Conservation (phyloP, 1,139 yeast genomes). For the Taphrina pruni region DNA sequence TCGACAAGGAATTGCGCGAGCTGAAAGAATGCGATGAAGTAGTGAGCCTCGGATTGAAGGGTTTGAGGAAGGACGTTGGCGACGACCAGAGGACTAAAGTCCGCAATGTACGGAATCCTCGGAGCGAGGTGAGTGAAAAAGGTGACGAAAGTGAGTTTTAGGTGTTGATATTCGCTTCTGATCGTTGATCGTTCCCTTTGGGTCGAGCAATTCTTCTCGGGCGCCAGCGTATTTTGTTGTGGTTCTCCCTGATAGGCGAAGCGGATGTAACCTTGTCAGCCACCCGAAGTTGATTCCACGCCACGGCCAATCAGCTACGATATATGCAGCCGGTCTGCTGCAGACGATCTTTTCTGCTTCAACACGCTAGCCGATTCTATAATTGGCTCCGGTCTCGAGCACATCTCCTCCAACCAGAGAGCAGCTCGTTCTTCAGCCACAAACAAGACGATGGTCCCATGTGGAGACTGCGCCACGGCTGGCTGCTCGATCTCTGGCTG, state of each 20-base stretch:
- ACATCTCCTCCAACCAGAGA: neutral
- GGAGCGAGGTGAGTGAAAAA: too few relatives aligned
- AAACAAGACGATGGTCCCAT: neutral
- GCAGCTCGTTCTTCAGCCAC: neutral
- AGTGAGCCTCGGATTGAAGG: too few relatives aligned
- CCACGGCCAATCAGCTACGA: neutral
- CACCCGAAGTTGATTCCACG: neutral
- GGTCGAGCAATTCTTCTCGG: neutral
- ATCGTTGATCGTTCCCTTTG: neutral
- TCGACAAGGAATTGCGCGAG: too few relatives aligned
- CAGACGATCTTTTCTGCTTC: neutral
- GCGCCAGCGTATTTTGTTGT: too few relatives aligned
- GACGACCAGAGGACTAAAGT: neutral
- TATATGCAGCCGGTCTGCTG: neutral
- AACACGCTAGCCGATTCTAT: neutral
- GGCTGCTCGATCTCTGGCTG: too few relatives aligned
- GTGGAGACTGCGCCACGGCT: too few relatives aligned
- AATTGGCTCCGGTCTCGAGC: neutral
- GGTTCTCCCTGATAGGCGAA: neutral
- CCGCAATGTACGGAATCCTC: too few relatives aligned
- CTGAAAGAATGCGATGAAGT: too few relatives aligned
- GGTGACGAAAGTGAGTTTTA: neutral
- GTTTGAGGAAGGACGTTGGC: neutral
- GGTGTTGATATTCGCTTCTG: conserved; percentile 4
- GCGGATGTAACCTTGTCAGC: neutral